Evolutionary conservation across 129 eudicot species (phyloP).

Genomic region (Centaurea solstitialis): DNA sequence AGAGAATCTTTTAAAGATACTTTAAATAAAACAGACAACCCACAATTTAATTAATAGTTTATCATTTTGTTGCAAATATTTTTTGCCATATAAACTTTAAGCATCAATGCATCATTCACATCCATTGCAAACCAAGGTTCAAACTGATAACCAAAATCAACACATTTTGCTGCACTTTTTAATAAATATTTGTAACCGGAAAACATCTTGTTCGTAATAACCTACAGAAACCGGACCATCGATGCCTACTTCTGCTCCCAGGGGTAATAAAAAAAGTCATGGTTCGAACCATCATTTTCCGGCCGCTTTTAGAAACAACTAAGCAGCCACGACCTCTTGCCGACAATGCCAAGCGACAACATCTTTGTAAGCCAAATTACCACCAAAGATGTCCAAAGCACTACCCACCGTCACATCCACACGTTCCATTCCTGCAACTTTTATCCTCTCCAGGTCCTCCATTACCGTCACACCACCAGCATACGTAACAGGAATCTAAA

Average conservation of each 20-base stretch:
- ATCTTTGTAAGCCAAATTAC: constrained; percentile 77
- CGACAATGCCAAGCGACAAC: constrained; percentile 81
- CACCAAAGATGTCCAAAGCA: constrained; percentile 94
- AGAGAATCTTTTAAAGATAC: too few species aligned
- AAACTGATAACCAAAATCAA: not conserved
- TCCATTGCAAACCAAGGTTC: not conserved
- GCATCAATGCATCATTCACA: not conserved
- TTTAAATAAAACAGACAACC: too few species aligned
- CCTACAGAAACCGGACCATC: not conserved
- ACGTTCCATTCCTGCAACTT: constrained; percentile 71
- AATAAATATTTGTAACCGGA: not conserved
- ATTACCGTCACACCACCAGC: constrained; percentile 90
- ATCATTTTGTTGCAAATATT: too few species aligned
- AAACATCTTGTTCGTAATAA: not conserved
- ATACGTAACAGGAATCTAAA: constrained; percentile 93
- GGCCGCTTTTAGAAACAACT: not conserved
- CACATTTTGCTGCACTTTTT: not conserved
- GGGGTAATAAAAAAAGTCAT: not conserved
- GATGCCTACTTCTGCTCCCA: not conserved
- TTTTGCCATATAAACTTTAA: not conserved
- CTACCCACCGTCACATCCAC: constrained; percentile 97
- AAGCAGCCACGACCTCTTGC: constrained; percentile 51
- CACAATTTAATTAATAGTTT: too few species aligned
- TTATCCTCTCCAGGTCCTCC: constrained; percentile 81
- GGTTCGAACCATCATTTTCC: not conserved